Base-by-base conservation (phyloP, 108 stramenopile genomes). In the Chaetoceros tenuissimus region DNA sequence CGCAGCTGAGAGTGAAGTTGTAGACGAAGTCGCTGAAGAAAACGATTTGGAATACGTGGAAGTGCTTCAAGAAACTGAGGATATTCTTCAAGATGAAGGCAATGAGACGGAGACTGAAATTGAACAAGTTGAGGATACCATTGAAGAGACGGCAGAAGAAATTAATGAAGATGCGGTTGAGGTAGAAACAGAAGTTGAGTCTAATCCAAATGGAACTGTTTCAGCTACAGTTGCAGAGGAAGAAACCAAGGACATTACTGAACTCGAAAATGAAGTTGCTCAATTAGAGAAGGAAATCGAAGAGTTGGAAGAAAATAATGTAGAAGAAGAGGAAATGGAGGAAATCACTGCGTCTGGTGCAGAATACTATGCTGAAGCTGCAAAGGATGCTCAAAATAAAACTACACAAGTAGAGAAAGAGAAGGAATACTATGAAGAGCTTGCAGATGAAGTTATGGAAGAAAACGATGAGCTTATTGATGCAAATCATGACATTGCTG, bases 201-300 rank as follows among this genome's bases (percentile, higher is more conserved):
- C 45, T 18, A 47, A 55, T 46, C 34, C 50, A 5, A 21, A 55
- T 7, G 45, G 34, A 40, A 40, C 34, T 40, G 13, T 40, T 40
- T 40, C 34, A 40, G 5, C 34, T 40, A 13, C 5, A 40, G 13
- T 13, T 10, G 13, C 5, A 40, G 34, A 40, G 5, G 13, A 40
- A 40, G 34, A 40, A 40, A 40, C 34, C 8, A 40, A 5, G 8
- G 34, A n/a, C 7, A 49, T 54, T n/a, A 46, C 46, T 2, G 51
- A 61, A 48, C 28, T 57, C n/a, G 59, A 57, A 64, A 40, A 65
- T 23, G 63, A 57, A 13, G 40, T 46, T n/a, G 60, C 48, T 20
- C 8, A 51, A 1, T 46, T 64, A 10, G 55, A 52, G 3, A 60
- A 55, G 19, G 24, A 60, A 49, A 24, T 50, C 45, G 45, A 28